Base-by-base conservation (phyloP, 2,329 filamentous ascomycete genomes). In the Magnaporthiopsis poae region DNA sequence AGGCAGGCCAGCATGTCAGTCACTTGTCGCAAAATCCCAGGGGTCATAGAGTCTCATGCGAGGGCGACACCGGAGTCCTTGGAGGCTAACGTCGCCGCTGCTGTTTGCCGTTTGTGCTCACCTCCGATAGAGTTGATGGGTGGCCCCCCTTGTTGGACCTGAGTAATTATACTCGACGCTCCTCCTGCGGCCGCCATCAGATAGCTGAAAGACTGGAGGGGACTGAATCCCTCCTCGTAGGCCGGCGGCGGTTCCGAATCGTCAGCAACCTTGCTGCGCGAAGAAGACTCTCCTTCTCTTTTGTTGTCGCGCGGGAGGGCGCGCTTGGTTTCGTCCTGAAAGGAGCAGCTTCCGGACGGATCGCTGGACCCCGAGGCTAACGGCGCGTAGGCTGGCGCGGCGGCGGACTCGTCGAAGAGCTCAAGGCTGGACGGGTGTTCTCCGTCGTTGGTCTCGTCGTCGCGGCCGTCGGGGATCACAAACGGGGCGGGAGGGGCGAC, bases 101-200 rank as follows among this genome's bases (percentile, higher is more conserved):
- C 18, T 56, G 46, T 25, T 25, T 56, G 46, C 7, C 21, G 25
- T 31, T 31, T 8, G 46, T 21, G 69, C 84, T 74, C 80, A 92
- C 91, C 91, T 86, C 91, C 92, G 68, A 98, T 83, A 66, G 91
- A 90, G 78, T 95, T 96, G 72, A 97, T 87, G 56, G 93, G 90
- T 73, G 92, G 90, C 64, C 90, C 93, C 71, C 90, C 90, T 80
- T 99, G 95, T 77, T 96, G 93, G 73, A 99, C 95, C 82, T 99
- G 95, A 79, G 95, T 99, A 81, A 99, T 96, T 76, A 99, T 96
- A 86, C 95, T 98, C 82, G 93, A 90, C 73, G 93, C 91, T 81
- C 93, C 94, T 84, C 94, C 94, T 80, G 94, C 93, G 77, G 92
- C 91, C 80, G 95, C 93, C 95, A 99, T 99, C 77, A 96, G 87